Percentiles rank a stretch among this genome's conserved stretches.
phyloP scores from a whole-genome alignment of 257 asterid species.

The Sherardia arvensis region DNA sequence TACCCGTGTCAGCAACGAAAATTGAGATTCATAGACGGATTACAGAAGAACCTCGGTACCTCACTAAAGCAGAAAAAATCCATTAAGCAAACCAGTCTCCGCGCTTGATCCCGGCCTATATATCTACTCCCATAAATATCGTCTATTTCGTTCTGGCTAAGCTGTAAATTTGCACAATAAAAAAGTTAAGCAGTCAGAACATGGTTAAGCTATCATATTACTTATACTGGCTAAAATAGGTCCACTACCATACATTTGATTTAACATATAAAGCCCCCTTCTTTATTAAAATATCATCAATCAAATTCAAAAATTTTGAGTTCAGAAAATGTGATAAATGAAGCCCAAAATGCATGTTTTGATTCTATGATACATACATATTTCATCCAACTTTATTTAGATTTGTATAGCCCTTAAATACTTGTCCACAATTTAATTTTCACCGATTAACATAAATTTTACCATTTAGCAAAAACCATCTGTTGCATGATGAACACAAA shows the following conservation, averaged over 20 bases:
- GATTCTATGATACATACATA: too few species aligned
- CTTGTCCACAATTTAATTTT: not conserved
- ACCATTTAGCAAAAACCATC: not conserved
- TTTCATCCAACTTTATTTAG: not conserved
- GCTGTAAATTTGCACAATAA: constrained; percentile 39
- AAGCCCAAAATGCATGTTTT: not conserved
- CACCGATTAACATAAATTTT: not conserved
- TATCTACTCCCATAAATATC: constrained; percentile 80
- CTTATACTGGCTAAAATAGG: not conserved
- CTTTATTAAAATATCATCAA: not conserved
- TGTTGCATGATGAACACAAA: not conserved
- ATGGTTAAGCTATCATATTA: not conserved
- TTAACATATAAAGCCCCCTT: not conserved
- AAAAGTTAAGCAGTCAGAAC: constrained; percentile 8
- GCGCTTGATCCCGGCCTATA: constrained; percentile 88
- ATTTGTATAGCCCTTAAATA: not conserved
- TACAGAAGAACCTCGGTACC: constrained; percentile 52
- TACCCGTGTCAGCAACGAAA: not conserved
- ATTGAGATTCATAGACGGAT: not conserved
- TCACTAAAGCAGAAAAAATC: constrained; percentile 98
- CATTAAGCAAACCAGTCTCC: constrained; percentile 84
- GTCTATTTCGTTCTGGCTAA: constrained; percentile 59
- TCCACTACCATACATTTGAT: not conserved
- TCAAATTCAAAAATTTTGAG: not conserved
- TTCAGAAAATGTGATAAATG: not conserved